Conservation (phyloP, 1,139 yeast genomes). For the Yamadazyma blattariae region DNA sequence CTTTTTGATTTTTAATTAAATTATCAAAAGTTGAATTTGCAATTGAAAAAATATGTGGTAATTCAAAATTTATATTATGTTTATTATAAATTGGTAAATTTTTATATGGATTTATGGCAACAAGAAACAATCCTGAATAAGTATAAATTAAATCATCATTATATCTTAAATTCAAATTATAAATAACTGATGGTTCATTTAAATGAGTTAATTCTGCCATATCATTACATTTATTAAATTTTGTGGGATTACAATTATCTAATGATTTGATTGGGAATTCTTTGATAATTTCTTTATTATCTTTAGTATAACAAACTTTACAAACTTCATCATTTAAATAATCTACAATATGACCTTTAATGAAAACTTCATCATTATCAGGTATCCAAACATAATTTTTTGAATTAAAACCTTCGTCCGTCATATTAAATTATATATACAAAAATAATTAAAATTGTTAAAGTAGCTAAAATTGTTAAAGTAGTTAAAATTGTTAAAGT, state of each 20-base stretch:
- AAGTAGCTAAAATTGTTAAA: too few relatives aligned
- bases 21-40: conserved; percentile 87
- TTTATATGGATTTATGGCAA: conserved; percentile 92
- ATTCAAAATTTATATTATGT: conserved; percentile 44
- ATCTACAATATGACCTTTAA: conserved; percentile 65
- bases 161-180: conserved; percentile 78
- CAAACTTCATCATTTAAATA: conserved; percentile 49
- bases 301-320: conserved; percentile 48
- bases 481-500: too few relatives aligned
- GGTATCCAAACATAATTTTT: conserved; percentile 83
- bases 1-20: conserved; percentile 63
- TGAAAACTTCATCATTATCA: conserved; percentile 60
- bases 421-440: too few relatives aligned
- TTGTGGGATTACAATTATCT: conserved; percentile 82
- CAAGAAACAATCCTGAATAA: conserved; percentile 81
- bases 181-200: conserved; percentile 91
- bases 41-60: conserved; percentile 89
- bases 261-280: conserved; percentile 42
- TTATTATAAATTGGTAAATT: conserved; percentile 70
- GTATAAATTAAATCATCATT: conserved; percentile 75
- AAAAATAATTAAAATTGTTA: too few relatives aligned
- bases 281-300: conserved; percentile 29
- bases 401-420: conserved; percentile 46
- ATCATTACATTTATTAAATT: conserved; percentile 87
- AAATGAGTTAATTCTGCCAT: conserved; percentile 95